Evolutionary conservation across 768 basidiomycete species (phyloP).

Genomic region (Agaricus sinodeliciosus): DNA sequence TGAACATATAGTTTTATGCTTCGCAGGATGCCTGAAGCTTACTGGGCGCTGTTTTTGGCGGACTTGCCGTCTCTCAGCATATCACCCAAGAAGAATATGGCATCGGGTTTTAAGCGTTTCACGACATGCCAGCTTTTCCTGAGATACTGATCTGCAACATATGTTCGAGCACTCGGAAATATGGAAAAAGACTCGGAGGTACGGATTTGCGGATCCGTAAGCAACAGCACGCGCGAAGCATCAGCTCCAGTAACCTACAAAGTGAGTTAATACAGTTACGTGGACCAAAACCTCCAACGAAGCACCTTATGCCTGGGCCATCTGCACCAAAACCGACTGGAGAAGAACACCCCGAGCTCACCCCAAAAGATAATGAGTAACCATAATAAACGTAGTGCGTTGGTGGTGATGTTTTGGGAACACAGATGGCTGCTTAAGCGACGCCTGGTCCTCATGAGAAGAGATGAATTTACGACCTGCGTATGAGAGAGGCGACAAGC

Average conservation of each 20-base stretch:
- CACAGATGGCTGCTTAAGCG: conserved; percentile 12
- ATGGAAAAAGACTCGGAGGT: conserved; percentile 35
- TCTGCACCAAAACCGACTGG: conserved; percentile 48
- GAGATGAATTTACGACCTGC: neutral
- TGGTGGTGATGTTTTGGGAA: conserved; percentile 27
- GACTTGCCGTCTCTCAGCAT: conserved; percentile 63
- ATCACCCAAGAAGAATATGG: conserved; percentile 73
- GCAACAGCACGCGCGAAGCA: conserved; percentile 53
- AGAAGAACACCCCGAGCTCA: conserved; percentile 55
- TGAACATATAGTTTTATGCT: neutral
- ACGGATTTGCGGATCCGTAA: conserved; percentile 64
- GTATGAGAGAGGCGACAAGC: neutral
- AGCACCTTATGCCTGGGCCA: conserved; percentile 43
- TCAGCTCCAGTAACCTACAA: conserved; percentile 15
- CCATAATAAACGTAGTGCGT: conserved; percentile 45
- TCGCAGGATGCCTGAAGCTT: conserved; percentile 11
- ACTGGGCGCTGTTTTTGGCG: conserved; percentile 39
- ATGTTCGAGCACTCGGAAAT: conserved; percentile 31
- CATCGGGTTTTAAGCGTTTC: conserved; percentile 49
- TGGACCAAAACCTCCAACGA: neutral
- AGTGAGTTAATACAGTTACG: conserved; percentile 7
- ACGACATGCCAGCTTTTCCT: conserved; percentile 67
- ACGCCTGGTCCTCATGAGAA: neutral
- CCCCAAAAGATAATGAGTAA: conserved; percentile 56
- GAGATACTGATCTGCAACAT: conserved; percentile 51